phyloP scores from a whole-genome alignment of 805 yeast genomes.

The Yamadazyma kitorensis region DNA sequence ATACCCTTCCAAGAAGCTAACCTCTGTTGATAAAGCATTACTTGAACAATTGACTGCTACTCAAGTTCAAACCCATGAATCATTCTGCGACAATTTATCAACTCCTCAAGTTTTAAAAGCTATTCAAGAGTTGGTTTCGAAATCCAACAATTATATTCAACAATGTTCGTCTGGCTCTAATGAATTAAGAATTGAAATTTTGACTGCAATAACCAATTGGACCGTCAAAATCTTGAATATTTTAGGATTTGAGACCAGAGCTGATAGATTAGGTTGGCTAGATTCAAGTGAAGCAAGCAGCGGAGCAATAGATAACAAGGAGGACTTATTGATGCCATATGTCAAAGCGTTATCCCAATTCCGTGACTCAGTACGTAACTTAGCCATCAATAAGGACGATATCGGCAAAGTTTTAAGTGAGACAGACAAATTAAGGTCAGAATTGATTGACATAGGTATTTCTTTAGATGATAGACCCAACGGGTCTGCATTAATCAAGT shows the following conservation, averaged over 20 bases:
- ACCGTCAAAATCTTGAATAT: constrained; percentile 66
- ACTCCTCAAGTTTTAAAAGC: constrained; percentile 72
- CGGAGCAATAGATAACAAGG: constrained; percentile 26
- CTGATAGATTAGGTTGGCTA: constrained; percentile 80
- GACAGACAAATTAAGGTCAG: constrained; percentile 71
- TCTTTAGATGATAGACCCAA: constrained; percentile 84
- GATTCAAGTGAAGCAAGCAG: constrained; percentile 27
- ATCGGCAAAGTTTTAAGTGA: constrained; percentile 55
- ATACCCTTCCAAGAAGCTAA: constrained; percentile 61
- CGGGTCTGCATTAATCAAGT: constrained; percentile 81
- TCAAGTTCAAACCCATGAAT: constrained; percentile 61
- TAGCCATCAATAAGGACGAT: constrained; percentile 64
- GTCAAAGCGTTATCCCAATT: constrained; percentile 73
- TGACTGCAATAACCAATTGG: constrained; percentile 63
- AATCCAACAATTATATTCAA: constrained; percentile 69
- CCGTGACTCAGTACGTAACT: constrained; percentile 75
- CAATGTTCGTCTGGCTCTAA: constrained; percentile 36
- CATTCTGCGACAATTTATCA: constrained; percentile 86
- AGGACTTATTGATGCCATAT: constrained; percentile 76
- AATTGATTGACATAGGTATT: constrained; percentile 71
- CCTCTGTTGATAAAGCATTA: constrained; percentile 53
- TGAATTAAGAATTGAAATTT: constrained; percentile 60
- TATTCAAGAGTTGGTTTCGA: constrained; percentile 66
- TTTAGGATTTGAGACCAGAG: constrained; percentile 72
- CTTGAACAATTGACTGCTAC: constrained; percentile 47